Percentiles rank a stretch among this genome's conserved stretches.
phyloP scores from a whole-genome alignment of 2,329 filamentous ascomycete genomes.

The Stemphylium beticola region DNA sequence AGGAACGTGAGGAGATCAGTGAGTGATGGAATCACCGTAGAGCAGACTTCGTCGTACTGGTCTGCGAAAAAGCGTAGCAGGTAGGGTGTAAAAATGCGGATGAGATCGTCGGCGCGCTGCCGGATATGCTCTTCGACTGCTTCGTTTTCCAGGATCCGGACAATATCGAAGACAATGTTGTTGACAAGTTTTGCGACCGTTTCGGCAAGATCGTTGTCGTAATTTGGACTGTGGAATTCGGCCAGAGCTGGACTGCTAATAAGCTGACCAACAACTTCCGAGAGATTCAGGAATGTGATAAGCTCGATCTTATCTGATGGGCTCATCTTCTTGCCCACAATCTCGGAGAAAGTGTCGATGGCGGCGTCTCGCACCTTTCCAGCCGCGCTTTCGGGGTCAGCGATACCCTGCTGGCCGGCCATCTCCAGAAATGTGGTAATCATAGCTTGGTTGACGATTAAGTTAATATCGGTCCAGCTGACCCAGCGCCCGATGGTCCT shows the following conservation, averaged over 20 bases:
- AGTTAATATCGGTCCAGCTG: slow-evolving; percentile 96
- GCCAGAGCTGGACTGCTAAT: slow-evolving; percentile 81
- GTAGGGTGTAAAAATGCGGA: slow-evolving; percentile 84
- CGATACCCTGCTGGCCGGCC: slow-evolving; percentile 72
- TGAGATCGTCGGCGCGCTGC: slow-evolving; percentile 77
- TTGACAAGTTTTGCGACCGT: slow-evolving; percentile 96
- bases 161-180: slow-evolving; percentile 83
- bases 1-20: slow-evolving; percentile 92
- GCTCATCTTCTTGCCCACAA: slow-evolving; percentile 98
- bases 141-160: slow-evolving; percentile 80
- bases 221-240: slow-evolving; percentile 80
- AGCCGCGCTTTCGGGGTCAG: slow-evolving; percentile 60
- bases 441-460: slow-evolving; percentile 84
- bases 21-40: slow-evolving; percentile 89
- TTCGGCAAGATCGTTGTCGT: slow-evolving; percentile 95
- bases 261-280: slow-evolving; percentile 83
- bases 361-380: slow-evolving; percentile 88
- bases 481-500: slow-evolving; percentile 97
- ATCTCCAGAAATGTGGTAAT: slow-evolving; percentile 84
- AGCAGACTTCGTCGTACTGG: slow-evolving; percentile 97
- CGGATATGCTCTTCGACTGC: slow-evolving; percentile 67
- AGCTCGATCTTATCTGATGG: slow-evolving; percentile 90
- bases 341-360: slow-evolving; percentile 93
- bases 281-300: slow-evolving; percentile 87
- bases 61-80: slow-evolving; percentile 95